These are phyloP conservation scores for Paraurostyla sp. DNA, from an alignment of 73 alveolate species.

Conservation along the genomic window DNA sequence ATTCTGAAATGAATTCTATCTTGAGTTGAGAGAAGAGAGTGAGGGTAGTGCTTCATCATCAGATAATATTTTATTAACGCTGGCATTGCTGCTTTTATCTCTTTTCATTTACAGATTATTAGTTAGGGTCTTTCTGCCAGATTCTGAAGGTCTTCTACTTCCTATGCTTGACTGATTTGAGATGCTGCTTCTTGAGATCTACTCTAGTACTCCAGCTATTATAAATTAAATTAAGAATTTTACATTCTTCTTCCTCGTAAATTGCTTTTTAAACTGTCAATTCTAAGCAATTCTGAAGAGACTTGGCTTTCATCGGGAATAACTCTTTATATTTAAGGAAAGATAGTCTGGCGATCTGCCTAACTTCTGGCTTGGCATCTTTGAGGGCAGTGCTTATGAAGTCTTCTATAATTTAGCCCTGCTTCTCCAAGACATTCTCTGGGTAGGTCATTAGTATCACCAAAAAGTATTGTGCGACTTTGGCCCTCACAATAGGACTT, in stretches of 20 bases:
- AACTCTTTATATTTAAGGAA: constrained; percentile 18
- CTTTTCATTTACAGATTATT: neutral
- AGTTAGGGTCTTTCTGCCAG: neutral
- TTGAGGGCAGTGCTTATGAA: neutral
- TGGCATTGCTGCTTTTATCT: neutral
- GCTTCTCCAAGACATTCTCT: constrained; percentile 10
- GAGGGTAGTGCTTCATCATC: constrained; percentile 6
- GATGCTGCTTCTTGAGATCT: no score
- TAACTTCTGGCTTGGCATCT: constrained; percentile 50
- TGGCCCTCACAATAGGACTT: constrained; percentile 32
- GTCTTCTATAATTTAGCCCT: neutral
- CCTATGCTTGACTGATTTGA: neutral
- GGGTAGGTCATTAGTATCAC: constrained; percentile 30
- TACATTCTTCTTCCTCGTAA: constrained; percentile 42
- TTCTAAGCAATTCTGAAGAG: neutral
- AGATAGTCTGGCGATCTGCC: constrained; percentile 22
- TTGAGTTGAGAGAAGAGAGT: neutral
- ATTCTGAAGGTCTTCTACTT: constrained; percentile 9
- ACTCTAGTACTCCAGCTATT: no score
- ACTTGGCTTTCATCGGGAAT: constrained; percentile 8
- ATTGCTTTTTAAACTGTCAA: constrained; percentile 34
- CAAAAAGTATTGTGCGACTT: constrained; percentile 25
- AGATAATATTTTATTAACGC: neutral
- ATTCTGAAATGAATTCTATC: neutral
- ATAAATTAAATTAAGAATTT: no score